phyloP scores from a whole-genome alignment of 2,329 filamentous ascomycete genomes.

The Aspergillus pseudoviridinutans region DNA sequence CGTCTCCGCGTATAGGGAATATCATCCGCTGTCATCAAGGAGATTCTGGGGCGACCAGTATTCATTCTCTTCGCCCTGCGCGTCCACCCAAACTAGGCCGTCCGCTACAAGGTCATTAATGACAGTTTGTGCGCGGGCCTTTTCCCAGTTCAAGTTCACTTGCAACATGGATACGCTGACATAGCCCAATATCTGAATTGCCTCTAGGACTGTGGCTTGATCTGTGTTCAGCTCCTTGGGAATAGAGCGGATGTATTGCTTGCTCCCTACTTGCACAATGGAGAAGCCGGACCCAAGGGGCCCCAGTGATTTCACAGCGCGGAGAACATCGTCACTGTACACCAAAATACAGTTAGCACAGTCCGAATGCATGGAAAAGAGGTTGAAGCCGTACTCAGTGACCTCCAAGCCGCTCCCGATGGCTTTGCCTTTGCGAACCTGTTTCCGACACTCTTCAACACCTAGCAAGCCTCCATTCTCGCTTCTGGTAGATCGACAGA shows the following conservation, averaged over 20 bases:
- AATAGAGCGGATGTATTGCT: constrained; percentile 84
- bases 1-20: not conserved
- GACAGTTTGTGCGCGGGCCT: constrained; percentile 78
- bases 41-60: constrained; percentile 67
- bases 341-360: constrained; percentile 1
- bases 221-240: constrained; percentile 94
- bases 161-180: constrained; percentile 86
- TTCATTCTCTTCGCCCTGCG: constrained; percentile 78
- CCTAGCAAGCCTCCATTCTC: constrained; percentile 94
- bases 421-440: constrained; percentile 67
- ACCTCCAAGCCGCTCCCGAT: constrained; percentile 74
- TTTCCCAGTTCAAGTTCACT: constrained; percentile 80
- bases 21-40: constrained; percentile 40
- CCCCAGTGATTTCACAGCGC: constrained; percentile 80
- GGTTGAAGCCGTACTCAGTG: constrained; percentile 59
- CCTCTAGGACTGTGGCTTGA: constrained; percentile 87
- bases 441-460: constrained; percentile 72
- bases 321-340: constrained; percentile 75
- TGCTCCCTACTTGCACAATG: constrained; percentile 76
- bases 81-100: constrained; percentile 91
- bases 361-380: not conserved
- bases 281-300: constrained; percentile 86
- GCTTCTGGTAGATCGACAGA: constrained; percentile 77
- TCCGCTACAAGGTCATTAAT: constrained; percentile 85
- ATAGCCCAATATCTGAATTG: constrained; percentile 82